Evolutionary conservation across 345 rosid species (phyloP), one percentile per base, ranked within the genome.

Genomic region (Aquilaria yunnanensis): DNA sequence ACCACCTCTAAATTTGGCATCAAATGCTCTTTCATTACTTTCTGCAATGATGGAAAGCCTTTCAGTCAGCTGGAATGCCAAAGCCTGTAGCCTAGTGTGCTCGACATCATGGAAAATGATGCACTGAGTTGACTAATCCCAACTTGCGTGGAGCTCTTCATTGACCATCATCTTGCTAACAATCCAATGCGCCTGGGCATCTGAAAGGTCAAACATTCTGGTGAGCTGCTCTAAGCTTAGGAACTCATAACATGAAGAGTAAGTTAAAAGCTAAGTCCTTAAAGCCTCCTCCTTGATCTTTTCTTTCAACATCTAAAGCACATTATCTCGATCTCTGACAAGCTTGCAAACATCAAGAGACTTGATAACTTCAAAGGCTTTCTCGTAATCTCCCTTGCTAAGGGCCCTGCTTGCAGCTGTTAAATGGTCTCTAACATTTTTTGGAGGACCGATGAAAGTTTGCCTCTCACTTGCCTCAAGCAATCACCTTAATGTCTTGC

Each of bases 121-220:
- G 62, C 96, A 87, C 3, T 46, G 71, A 11, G 92, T 85, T 45
- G 96, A 92, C 75, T 92, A 96, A 74, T 92, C 96, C 98, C 96
- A 92, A 60, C 85, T 86, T 32, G 93, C 93, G 14, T 72, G 78
- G 47, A 86, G 84, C 70, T 86, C 93, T 60, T 86, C 87, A 14
- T 75, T 82, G 67, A 89, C 80, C 92, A 89, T 85, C 96, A 89
- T 82, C 81, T 85, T 92, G 83, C 95, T 89, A 32, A 84, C 86
- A 7, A 80, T 66, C 72, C 92, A 66, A 61, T 84, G 96, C 23
- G 62, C 72, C 74, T 84, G 84, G 29, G 72, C 66, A 50, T 77
- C 86, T 0, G 88, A 71, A 47, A 92, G 75, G 72, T 85, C 91
- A 74, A 92, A 92, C 90, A 89, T 87, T 74, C 78, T 83, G 51